Evolutionary conservation across 768 basidiomycete genomes (phyloP).

Genomic region (Trametes cinnabarina): DNA sequence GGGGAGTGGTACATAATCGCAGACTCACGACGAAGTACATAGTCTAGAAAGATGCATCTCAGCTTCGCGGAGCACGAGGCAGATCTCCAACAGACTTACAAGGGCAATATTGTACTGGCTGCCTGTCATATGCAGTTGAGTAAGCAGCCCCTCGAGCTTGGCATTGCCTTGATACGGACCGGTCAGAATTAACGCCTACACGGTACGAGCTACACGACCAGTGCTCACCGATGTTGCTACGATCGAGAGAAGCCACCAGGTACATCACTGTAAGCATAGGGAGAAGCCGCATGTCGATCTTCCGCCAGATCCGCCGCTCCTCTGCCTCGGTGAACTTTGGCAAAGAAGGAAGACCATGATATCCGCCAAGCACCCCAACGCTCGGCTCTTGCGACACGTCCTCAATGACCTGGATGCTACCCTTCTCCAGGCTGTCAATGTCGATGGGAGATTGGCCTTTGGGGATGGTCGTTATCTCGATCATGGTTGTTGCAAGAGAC

Average conservation of each 20-base stretch:
- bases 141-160: conserved; percentile 46
- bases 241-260: conserved; percentile 27
- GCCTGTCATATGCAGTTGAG: conserved; percentile 53
- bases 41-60: conserved; percentile 39
- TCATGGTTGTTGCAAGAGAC: no score
- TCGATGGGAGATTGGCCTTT: not conserved
- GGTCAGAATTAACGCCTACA: no score
- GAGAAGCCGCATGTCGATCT: conserved; percentile 29
- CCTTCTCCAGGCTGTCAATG: not conserved
- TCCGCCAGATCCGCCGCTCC: conserved; percentile 38
- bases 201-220: no score
- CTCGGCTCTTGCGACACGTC: not conserved
- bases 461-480: no score
- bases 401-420: not conserved
- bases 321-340: conserved; percentile 37
- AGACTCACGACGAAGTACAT: conserved; percentile 68
- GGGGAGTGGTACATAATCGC: no score
- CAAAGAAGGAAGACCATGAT: conserved; percentile 34
- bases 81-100: conserved; percentile 33
- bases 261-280: conserved; percentile 33
- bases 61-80: no score
- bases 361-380: not conserved
- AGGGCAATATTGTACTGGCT: conserved; percentile 66
- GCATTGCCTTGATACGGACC: conserved; percentile 22
- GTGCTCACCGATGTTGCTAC: conserved; percentile 26